These are phyloP conservation scores for Evansstolkia leycettana DNA, from an alignment of 495 filamentous ascomycete genomes.

Conservation along the genomic window DNA sequence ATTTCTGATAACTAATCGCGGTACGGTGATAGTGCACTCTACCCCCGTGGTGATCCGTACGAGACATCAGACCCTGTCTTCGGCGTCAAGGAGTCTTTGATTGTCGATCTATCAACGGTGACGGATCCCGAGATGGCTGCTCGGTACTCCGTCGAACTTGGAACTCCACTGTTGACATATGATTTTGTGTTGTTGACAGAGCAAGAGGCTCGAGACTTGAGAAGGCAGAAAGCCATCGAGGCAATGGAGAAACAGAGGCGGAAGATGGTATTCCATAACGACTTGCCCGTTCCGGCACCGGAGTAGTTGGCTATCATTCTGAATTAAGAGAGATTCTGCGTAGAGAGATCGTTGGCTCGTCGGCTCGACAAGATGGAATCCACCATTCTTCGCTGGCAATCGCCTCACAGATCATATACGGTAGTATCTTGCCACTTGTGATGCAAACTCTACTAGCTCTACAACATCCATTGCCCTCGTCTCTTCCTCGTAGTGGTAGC, in stretches of 20 bases:
- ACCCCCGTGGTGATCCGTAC: slow-evolving; percentile 61
- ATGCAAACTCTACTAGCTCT: too few species aligned
- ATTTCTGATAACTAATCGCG: too few species aligned
- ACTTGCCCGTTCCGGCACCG: slow-evolving; percentile 3
- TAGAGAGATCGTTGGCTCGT: too few species aligned
- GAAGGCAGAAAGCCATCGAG: slow-evolving; percentile 50
- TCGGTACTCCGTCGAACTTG: slow-evolving; percentile 35
- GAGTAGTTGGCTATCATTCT: too few species aligned
- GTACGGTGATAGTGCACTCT: slow-evolving; percentile 46
- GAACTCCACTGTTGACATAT: slow-evolving; percentile 32
- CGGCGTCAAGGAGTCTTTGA: slow-evolving; percentile 65
- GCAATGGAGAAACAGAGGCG: slow-evolving; percentile 37
- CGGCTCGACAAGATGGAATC: too few species aligned
- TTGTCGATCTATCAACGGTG: slow-evolving; percentile 51
- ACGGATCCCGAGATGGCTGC: slow-evolving; percentile 42
- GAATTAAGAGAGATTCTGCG: too few species aligned
- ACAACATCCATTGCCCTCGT: too few species aligned
- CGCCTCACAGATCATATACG: too few species aligned
- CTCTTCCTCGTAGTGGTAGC: too few species aligned
- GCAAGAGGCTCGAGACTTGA: slow-evolving; percentile 46
- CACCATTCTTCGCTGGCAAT: too few species aligned
- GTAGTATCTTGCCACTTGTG: too few species aligned
- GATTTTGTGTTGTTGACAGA: slow-evolving; percentile 59
- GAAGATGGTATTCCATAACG: slow-evolving; percentile 7
- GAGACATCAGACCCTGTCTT: slow-evolving; percentile 75